Conservation (phyloP, 73 alveolate genomes). For the Symbiodinium natans region DNA sequence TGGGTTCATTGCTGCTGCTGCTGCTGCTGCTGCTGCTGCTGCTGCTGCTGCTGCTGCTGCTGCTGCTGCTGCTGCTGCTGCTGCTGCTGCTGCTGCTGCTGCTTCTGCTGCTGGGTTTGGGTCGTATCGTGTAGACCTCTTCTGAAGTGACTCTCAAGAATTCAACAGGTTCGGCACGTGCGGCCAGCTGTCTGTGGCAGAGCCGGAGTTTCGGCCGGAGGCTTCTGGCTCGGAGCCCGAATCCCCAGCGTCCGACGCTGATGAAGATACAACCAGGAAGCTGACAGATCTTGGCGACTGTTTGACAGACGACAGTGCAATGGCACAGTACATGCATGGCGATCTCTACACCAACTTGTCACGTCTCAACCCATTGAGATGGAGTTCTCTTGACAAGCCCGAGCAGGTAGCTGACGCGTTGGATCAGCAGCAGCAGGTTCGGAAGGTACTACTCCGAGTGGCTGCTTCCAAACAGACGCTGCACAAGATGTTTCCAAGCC, state of each 20-base stretch:
- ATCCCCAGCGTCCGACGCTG: background rate
- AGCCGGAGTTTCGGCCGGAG: no score
- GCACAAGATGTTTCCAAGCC: constrained; percentile 40
- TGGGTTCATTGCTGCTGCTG: background rate
- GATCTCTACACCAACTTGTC: constrained; percentile 7
- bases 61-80: background rate
- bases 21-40: background rate
- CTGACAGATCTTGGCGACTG: background rate
- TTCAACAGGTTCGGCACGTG: background rate
- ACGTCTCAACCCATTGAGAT: constrained; percentile 42
- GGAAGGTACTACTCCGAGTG: constrained; percentile 28
- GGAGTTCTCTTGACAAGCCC: background rate
- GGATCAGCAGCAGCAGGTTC: background rate
- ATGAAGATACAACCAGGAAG: background rate
- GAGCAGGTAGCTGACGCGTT: constrained; percentile 2
- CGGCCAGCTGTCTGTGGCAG: background rate
- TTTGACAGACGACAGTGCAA: background rate
- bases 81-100: background rate
- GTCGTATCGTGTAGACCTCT: no score
- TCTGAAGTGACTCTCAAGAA: no score
- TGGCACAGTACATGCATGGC: background rate
- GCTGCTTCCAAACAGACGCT: background rate
- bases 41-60: background rate
- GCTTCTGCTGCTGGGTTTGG: background rate
- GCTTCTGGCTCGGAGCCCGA: no score